Evolutionary conservation across 768 basidiomycete species (phyloP).

Genomic region (Astraeus odoratus): DNA sequence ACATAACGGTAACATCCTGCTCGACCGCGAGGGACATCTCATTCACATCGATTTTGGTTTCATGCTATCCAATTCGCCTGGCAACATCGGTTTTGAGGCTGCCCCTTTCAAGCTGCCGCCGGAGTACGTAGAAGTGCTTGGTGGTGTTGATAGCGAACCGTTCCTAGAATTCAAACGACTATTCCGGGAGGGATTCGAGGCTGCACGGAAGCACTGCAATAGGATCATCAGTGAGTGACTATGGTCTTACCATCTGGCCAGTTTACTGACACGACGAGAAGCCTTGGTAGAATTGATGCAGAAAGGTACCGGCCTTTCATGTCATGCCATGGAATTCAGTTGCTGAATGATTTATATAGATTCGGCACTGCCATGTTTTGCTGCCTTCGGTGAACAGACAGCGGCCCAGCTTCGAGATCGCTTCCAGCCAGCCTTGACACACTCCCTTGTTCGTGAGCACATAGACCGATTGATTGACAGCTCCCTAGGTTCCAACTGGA

Average conservation of each 20-base stretch:
- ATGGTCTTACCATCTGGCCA: neutral
- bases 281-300: conserved; percentile 96
- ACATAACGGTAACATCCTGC: conserved; percentile 96
- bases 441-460: conserved; percentile 76
- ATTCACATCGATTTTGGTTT: conserved; percentile 99
- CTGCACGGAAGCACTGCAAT: conserved; percentile 92
- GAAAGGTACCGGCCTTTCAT: conserved; percentile 50
- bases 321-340: conserved; percentile 5
- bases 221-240: conserved; percentile 75
- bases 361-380: conserved; percentile 86
- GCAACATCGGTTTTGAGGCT: conserved; percentile 98
- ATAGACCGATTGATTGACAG: conserved; percentile 87
- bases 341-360: conserved; percentile 40
- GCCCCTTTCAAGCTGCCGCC: conserved; percentile 95
- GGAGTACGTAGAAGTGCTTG: conserved; percentile 95
- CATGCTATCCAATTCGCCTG: conserved; percentile 94
- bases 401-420: conserved; percentile 83
- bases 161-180: conserved; percentile 80
- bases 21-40: conserved; percentile 91
- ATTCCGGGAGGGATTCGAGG: conserved; percentile 92
- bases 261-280: conserved; percentile 27
- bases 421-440: conserved; percentile 87
- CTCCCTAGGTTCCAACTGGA: conserved; percentile 91
- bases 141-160: conserved; percentile 69
- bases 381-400: conserved; percentile 85